Conservation (phyloP, 2,329 filamentous ascomycete genomes). For the Sporothrix protearum region DNA sequence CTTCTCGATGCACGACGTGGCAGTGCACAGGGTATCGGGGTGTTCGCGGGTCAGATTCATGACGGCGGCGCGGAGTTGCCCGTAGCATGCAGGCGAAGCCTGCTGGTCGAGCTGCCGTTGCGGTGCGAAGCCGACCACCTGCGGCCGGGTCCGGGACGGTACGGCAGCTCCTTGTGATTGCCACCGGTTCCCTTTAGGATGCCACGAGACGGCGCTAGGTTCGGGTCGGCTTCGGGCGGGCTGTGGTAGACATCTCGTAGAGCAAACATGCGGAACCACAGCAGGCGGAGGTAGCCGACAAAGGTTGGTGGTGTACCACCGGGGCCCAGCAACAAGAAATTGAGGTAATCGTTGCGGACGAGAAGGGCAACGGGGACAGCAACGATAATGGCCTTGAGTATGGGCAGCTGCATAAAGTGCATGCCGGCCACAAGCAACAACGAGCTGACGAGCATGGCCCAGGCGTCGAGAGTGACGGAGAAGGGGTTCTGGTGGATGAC, state of each 20-base stretch:
- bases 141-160: constrained; percentile 61
- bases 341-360: constrained; percentile 67
- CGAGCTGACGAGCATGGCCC: constrained; percentile 45
- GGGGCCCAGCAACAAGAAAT: constrained; percentile 73
- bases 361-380: constrained; percentile 48
- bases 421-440: constrained; percentile 49
- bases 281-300: constrained; percentile 67
- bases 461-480: constrained; percentile 51
- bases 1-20: constrained; percentile 76
- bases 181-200: constrained; percentile 44
- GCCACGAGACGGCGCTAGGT: constrained; percentile 53
- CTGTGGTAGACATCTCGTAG: constrained; percentile 63
- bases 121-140: constrained; percentile 72
- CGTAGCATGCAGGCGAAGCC: constrained; percentile 52
- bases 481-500: constrained; percentile 50
- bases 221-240: constrained; percentile 51
- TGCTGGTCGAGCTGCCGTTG: constrained; percentile 74
- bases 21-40: constrained; percentile 53
- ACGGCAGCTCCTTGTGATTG: constrained; percentile 47
- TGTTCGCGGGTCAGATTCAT: constrained; percentile 44
- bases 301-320: constrained; percentile 76
- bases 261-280: constrained; percentile 69
- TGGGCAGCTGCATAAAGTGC: constrained; percentile 47
- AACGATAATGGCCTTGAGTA: constrained; percentile 49
- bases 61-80: constrained; percentile 52